A percentile compares a stretch with the other conserved stretches of the same genome.
phyloP scores from a whole-genome alignment of 805 yeast species.

The Barnettozyma vustinii region DNA sequence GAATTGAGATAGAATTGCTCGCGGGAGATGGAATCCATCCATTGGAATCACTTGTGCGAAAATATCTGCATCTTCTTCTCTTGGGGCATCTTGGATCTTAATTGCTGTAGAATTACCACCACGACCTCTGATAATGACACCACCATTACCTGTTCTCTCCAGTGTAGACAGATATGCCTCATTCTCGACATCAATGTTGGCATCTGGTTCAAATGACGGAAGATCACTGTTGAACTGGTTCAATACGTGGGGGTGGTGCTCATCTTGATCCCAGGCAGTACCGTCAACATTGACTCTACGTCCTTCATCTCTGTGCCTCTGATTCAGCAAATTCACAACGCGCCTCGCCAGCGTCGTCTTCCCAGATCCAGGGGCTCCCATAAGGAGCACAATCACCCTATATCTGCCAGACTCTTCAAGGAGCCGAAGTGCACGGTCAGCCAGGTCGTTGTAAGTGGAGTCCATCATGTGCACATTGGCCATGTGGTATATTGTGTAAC shows the following conservation, averaged over 20 bases:
- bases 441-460: slow-evolving; percentile 26
- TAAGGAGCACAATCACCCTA: slow-evolving; percentile 52
- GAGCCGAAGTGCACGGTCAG: slow-evolving; percentile 27
- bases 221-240: not conserved
- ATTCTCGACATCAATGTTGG: slow-evolving; percentile 15
- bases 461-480: slow-evolving; percentile 22
- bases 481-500: slow-evolving; percentile 1
- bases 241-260: not conserved
- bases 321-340: slow-evolving; percentile 39
- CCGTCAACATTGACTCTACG: not conserved
- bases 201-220: slow-evolving; percentile 1
- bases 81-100: slow-evolving; percentile 5
- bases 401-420: slow-evolving; percentile 28
- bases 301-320: slow-evolving; percentile 19
- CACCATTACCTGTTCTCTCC: slow-evolving; percentile 4
- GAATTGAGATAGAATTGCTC: slow-evolving; percentile 41
- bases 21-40: slow-evolving; percentile 75
- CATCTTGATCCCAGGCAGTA: not conserved
- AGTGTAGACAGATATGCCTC: slow-evolving; percentile 16
- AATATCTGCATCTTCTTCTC: not conserved
- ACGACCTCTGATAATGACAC: slow-evolving; percentile 18
- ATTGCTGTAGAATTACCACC: slow-evolving; percentile 24
- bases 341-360: slow-evolving; percentile 60
- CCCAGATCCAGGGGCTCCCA: slow-evolving; percentile 85
- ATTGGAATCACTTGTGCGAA: slow-evolving; percentile 52